A percentile compares a stretch with the other conserved stretches of the same genome.
phyloP scores from a whole-genome alignment of 192 early-diverging fungal genomes.

The Dissophora globulifera region DNA sequence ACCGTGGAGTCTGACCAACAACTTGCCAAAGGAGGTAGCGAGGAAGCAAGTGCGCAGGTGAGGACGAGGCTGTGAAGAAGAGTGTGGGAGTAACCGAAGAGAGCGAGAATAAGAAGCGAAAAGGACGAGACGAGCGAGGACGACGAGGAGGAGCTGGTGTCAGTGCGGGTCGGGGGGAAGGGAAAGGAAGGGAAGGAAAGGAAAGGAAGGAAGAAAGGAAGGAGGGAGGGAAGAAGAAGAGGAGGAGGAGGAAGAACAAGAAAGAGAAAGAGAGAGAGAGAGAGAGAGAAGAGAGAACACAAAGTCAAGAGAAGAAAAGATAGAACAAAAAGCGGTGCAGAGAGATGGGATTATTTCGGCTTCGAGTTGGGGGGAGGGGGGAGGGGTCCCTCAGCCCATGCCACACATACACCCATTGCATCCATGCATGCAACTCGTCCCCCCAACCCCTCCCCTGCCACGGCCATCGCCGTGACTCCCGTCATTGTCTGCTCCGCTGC shows the following conservation, averaged over 20 bases:
- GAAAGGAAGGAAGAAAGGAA: conserved; percentile 1
- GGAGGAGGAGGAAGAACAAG: background rate
- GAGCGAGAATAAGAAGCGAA: background rate
- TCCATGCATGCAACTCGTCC: no score
- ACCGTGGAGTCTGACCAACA: no score
- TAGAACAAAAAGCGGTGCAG: background rate
- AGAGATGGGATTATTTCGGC: no score
- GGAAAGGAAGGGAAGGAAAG: background rate
- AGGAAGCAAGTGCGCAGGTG: no score
- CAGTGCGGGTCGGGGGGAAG: background rate
- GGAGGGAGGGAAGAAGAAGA: background rate
- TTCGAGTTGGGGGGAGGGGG: no score
- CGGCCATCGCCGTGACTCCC: no score
- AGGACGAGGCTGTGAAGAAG: no score
- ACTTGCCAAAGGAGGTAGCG: no score
- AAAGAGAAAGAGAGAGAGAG: background rate
- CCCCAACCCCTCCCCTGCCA: no score
- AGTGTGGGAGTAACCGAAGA: background rate
- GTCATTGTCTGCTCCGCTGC: no score
- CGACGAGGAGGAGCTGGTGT: background rate
- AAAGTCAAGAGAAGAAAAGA: background rate
- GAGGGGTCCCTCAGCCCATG: no score
- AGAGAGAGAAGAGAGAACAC: background rate
- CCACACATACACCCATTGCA: background rate
- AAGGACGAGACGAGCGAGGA: background rate